Evolutionary conservation across 2,329 filamentous ascomycete species (phyloP), one percentile per base, ranked within the genome.

Genomic region (Sodiomyces alkalinus): DNA sequence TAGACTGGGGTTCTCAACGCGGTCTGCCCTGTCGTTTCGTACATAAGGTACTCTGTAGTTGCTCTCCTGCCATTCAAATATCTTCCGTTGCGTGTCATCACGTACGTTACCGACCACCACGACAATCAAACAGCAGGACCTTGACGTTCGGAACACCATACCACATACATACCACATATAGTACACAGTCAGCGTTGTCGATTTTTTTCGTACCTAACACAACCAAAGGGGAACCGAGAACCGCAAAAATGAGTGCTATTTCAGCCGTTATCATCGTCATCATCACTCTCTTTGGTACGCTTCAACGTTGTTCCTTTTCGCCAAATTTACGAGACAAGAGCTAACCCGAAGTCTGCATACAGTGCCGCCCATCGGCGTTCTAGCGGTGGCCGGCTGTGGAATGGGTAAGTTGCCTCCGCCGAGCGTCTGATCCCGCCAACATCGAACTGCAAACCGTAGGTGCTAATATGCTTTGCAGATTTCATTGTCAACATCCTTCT

Each of bases 361-460:
- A 80, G 75, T 77, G 33, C 75, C 75, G 28, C 75, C 75, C 10
- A 47, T 74, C 30, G 74, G 73, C 27, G 73, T 76, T 24, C 74
- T 61, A 45, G 51, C 66, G 27, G 64, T 80, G 28, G 64, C 73
- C 32, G 75, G 75, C 43, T 80, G 73, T 43, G 72, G 74, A 33
- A 54, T 56, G 46, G 57, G 56, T 58, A 49, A 43, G 52, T 46
- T n/a, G n/a, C n/a, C n/a, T n/a, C n/a, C n/a, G n/a, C n/a, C n/a
- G n/a, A n/a, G n/a, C n/a, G n/a, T n/a, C n/a, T n/a, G n/a, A n/a
- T n/a, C n/a, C n/a, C n/a, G n/a, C n/a, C n/a, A n/a, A n/a, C n/a
- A n/a, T n/a, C n/a, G n/a, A n/a, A n/a, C n/a, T n/a, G n/a, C n/a
- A n/a, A n/a, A n/a, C n/a, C n/a, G n/a, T n/a, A n/a, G n/a, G n/a